Conservation (phyloP, 2,329 filamentous ascomycete species). For the Xylariaceae sp. region DNA sequence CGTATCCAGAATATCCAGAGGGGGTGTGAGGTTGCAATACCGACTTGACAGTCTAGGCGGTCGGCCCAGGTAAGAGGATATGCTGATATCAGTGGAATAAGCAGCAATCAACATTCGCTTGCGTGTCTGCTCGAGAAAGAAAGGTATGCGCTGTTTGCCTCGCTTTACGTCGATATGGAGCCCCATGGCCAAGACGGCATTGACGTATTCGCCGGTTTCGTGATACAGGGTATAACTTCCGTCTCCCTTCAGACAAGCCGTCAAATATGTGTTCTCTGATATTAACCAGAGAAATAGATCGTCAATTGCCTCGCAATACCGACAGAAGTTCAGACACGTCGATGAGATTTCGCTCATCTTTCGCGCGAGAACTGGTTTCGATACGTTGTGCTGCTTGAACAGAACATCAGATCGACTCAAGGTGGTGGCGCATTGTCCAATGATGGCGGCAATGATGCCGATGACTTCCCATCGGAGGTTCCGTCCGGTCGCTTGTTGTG, state of each 20-base stretch:
- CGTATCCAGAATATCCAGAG: slow-evolving; percentile 29
- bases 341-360: slow-evolving; percentile 29
- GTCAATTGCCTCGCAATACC: slow-evolving; percentile 31
- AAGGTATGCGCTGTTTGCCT: slow-evolving; percentile 26
- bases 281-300: slow-evolving; percentile 34
- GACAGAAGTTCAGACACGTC: slow-evolving; percentile 31
- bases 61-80: slow-evolving; percentile 32
- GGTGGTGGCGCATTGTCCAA: slow-evolving; percentile 28
- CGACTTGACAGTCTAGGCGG: slow-evolving; percentile 33
- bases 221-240: slow-evolving; percentile 30
- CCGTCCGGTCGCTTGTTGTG: slow-evolving; percentile 27
- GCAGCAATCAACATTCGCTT: slow-evolving; percentile 25
- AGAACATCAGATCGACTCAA: slow-evolving; percentile 27
- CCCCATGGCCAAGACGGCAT: slow-evolving; percentile 31
- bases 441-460: slow-evolving; percentile 30
- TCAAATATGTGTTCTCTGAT: slow-evolving; percentile 25
- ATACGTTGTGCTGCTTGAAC: slow-evolving; percentile 28
- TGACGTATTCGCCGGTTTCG: slow-evolving; percentile 30
- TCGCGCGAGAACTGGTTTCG: slow-evolving; percentile 26
- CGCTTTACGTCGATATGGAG: slow-evolving; percentile 31
- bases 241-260: slow-evolving; percentile 27
- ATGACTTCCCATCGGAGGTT: slow-evolving; percentile 35
- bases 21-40: slow-evolving; percentile 30
- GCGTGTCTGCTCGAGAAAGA: slow-evolving; percentile 32
- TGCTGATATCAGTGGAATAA: slow-evolving; percentile 31